Percentiles rank a stretch among this genome's conserved stretches.
Conservation (phyloP, 352 stramenopile species). For the Globisporangium alternatum region DNA sequence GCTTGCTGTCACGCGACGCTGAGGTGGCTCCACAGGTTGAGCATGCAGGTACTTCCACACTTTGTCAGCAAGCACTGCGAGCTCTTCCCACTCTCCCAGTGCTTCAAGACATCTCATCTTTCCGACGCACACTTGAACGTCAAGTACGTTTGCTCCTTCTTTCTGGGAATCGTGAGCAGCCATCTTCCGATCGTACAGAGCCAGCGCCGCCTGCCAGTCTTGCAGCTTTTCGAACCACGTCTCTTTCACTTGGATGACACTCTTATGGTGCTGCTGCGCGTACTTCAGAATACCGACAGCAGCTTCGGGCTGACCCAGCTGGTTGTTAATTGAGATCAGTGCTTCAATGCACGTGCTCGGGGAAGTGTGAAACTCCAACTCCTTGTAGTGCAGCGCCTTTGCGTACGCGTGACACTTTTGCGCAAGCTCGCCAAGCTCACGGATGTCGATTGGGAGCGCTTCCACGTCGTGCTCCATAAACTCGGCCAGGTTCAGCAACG, state of each 20-base stretch:
- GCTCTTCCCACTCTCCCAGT: slow-evolving; percentile 93
- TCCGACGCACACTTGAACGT: slow-evolving; percentile 94
- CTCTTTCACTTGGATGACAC: slow-evolving; percentile 91
- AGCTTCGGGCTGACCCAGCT: slow-evolving; percentile 95
- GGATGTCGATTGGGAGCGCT: slow-evolving; percentile 95
- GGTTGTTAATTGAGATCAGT: slow-evolving; percentile 99
- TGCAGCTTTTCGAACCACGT: slow-evolving; percentile 98
- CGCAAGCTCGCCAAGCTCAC: slow-evolving; percentile 91
- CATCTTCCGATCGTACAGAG: slow-evolving; percentile 92
- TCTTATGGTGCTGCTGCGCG: slow-evolving; percentile 71
- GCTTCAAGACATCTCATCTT: slow-evolving; percentile 98
- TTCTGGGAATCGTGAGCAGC: slow-evolving; percentile 14
- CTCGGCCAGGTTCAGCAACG: slow-evolving; percentile 96
- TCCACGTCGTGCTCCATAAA: slow-evolving; percentile 99
- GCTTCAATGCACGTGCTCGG: slow-evolving; percentile 95
- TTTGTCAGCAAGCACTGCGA: slow-evolving; percentile 86
- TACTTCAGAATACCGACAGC: slow-evolving; percentile 97
- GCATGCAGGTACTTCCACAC: slow-evolving; percentile 45
- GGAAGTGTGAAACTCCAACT: slow-evolving; percentile 94
- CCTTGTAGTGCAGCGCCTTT: slow-evolving; percentile 96
- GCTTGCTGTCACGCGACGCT: slow-evolving; percentile 8
- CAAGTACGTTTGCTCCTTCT: slow-evolving; percentile 23
- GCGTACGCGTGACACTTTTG: slow-evolving; percentile 98
- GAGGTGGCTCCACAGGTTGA: slow-evolving; percentile 13
- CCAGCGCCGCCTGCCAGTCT: slow-evolving; percentile 94